Evolutionary conservation across 306 rosid species (phyloP).

Genomic region (Vicia faba): DNA sequence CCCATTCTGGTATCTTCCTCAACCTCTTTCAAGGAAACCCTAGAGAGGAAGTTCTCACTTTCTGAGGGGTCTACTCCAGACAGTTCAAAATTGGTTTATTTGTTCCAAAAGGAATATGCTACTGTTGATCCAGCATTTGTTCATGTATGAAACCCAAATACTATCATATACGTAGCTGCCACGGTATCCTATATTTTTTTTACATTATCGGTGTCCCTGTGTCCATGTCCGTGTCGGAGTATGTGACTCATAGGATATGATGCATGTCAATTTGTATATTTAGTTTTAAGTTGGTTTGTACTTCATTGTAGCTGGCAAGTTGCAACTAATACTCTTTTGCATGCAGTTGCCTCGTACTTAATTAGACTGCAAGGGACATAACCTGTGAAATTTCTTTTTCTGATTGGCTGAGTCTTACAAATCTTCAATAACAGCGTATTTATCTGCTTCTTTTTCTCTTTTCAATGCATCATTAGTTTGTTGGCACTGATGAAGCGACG

Average conservation of each 20-base stretch:
- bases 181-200: no score
- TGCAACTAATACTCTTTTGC: slow-evolving; percentile 24
- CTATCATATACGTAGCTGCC: no score
- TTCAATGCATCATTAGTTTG: slow-evolving; percentile 49
- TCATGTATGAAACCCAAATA: slow-evolving; percentile 43
- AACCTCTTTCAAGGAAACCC: slow-evolving; percentile 56
- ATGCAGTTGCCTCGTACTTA: slow-evolving; percentile 1
- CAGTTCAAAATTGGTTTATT: slow-evolving; percentile 64
- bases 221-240: no score
- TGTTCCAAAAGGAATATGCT: slow-evolving; percentile 88
- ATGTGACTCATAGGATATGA: neutral
- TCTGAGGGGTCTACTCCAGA: slow-evolving; percentile 47
- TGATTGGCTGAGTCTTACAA: neutral
- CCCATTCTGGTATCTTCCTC: slow-evolving; percentile 56
- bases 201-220: no score
- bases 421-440: slow-evolving; percentile 5
- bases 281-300: slow-evolving; percentile 14
- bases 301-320: neutral
- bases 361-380: slow-evolving; percentile 29
- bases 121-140: slow-evolving; percentile 73
- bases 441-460: slow-evolving; percentile 26
- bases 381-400: slow-evolving; percentile 20
- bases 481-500: slow-evolving; percentile 98
- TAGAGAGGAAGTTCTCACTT: slow-evolving; percentile 54
- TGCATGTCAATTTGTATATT: slow-evolving; percentile 5